Evolutionary conservation across 2,329 filamentous ascomycete species (phyloP), one percentile per base, ranked within the genome.

Genomic region (Mariannaea sp.): DNA sequence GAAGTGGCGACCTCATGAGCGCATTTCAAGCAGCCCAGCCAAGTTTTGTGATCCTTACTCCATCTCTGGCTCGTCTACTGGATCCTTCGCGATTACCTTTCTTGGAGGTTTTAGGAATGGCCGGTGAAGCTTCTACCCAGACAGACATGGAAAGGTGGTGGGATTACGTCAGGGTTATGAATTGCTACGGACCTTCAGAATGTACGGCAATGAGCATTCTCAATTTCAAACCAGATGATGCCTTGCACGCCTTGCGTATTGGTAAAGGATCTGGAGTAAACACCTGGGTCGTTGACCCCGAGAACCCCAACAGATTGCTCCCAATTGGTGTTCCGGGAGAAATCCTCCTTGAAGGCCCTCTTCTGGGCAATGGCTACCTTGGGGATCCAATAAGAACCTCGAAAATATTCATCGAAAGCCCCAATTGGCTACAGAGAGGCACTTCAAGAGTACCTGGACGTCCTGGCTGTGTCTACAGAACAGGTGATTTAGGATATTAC

Each of bases 401-500:
- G 2, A 47, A 57, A 1, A 40, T 51, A 0, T 58, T 59, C 26
- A 22, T 61, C 2, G 13, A 14, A 17, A 30, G 48, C 0, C 24
- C 32, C 0, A 14, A 29, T 1, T 5, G 46, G 0, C 2, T 48
- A 1, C 48, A 45, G 0, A 7, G 38, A 1, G 52, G 55, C 4
- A 32, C 29, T 5, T 32, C 29, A 5, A 32, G 10, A 12, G 10
- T 32, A 4, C 5, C 33, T 20, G 43, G 35, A 4, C 43, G 43
- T 12, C 43, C 36, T 10, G 9, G 43, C 1, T 48, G 33, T n/a
- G 33, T 75, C n/a, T 80, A 80, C 53, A 73, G 73, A 42, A 79
- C 78, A 1, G 78, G 79, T 6, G 78, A 81, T 57, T 68, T 80
- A 8, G 78, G 68, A 2, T 66, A 66, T 39, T 78, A 78, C 24